Evolutionary conservation across 2,329 filamentous ascomycete species (phyloP), one percentile per base, ranked within the genome.

Genomic region (Ceratocystis harringtonii): DNA sequence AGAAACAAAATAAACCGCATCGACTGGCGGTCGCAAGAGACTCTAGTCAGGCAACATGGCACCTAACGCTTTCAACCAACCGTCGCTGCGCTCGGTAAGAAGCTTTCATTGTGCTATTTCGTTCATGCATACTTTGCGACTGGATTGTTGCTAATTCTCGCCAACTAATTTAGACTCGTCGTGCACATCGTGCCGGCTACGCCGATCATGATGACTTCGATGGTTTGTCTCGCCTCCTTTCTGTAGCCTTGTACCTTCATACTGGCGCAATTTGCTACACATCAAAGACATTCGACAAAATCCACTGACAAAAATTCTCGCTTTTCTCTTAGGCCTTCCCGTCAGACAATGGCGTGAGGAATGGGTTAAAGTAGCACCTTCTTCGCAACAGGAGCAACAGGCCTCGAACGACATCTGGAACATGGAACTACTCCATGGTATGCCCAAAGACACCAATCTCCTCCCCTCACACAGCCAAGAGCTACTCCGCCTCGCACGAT

Each of bases 341-440:
- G 88, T 96, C 66, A 87, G 91, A 72, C 90, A 95, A 81, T 97
- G 91, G 88, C 85, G 89, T 65, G 85, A 88, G 69, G 84, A 88
- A 67, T 79, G 78, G 75, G 81, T 90, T 66, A 86, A 78, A 52
- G 78, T 92, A 72, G 84, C 84, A 69, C 86, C 89, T 63, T 83
- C 83, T 12, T 78, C 81, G 8, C 80, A 83, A 45, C 78, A 84
- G 68, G 87, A 92, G 70, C 84, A 80, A 32, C 79, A 77, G 41
- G 79, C 84, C 68, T 81, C 81, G 69, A 84, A 85, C 71, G 83
- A 88, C 72, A 79, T 83, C 63, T 92, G 88, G 83, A 86, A 85
- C n/a, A 72, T 79, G 61, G 92, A 96, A 72, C 81, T 90, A 19
- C 86, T 89, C 2, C 79, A 83, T 69, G 84, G 83, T 57, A 92